These are phyloP conservation scores for Pulveroboletus frians DNA, from an alignment of 768 basidiomycete species.

Conservation along the genomic window DNA sequence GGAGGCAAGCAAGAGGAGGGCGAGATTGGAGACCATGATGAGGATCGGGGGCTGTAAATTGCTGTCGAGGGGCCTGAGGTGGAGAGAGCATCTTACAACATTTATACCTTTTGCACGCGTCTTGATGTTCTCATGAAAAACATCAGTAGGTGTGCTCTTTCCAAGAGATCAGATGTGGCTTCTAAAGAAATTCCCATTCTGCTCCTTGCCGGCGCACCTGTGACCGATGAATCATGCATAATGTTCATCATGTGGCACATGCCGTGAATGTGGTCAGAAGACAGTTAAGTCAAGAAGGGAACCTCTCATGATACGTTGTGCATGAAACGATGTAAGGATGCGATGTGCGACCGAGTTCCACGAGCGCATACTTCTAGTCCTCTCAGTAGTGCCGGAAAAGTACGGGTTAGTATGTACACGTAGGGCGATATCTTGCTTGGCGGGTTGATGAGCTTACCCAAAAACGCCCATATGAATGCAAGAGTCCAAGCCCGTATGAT, in stretches of 20 bases:
- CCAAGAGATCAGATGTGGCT: no score
- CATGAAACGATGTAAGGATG: not conserved
- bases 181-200: not conserved
- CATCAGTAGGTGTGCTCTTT: not conserved
- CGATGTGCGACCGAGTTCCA: not conserved
- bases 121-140: conserved; percentile 1
- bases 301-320: not conserved
- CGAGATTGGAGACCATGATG: conserved; percentile 18
- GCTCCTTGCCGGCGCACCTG: not conserved
- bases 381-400: not conserved
- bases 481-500: not conserved
- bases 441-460: not conserved
- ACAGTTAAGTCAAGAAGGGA: no score
- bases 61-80: not conserved
- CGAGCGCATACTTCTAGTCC: not conserved
- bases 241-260: not conserved
- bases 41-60: not conserved
- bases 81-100: not conserved
- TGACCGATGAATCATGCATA: not conserved
- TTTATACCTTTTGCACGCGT: conserved; percentile 3
- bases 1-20: conserved; percentile 17
- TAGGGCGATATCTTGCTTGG: not conserved
- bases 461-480: not conserved
- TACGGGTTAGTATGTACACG: not conserved
- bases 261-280: no score